phyloP scores from a whole-genome alignment of 768 basidiomycete species.

The Boletus reticulatus region DNA sequence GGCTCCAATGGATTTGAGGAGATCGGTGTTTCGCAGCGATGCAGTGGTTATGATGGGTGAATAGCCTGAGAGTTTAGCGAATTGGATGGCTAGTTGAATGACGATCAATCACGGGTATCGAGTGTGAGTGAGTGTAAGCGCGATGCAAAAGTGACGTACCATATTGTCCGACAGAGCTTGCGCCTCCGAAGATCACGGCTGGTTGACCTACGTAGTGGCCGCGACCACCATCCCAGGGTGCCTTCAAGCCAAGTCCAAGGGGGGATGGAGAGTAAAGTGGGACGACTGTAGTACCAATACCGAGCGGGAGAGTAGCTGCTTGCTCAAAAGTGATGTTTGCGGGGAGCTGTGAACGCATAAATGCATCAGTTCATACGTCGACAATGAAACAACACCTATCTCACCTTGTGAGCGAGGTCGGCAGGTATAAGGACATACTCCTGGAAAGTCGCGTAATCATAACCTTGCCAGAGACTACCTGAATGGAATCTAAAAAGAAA shows the following conservation, averaged over 20 bases:
- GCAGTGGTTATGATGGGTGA: conserved; percentile 41
- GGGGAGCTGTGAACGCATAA: conserved; percentile 30
- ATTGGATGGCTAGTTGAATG: conserved; percentile 30
- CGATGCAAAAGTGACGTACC: conserved; percentile 24
- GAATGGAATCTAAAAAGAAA: conserved; percentile 19
- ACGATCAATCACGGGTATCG: background rate
- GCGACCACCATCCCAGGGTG: conserved; percentile 35
- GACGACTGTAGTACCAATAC: conserved; percentile 29
- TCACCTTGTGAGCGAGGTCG: conserved; percentile 18
- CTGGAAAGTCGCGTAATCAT: conserved; percentile 24
- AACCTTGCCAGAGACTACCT: background rate
- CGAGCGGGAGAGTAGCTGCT: conserved; percentile 38
- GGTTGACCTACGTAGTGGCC: conserved; percentile 32
- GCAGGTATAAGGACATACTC: conserved; percentile 24
- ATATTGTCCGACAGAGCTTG: conserved; percentile 37
- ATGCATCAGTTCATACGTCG: no score
- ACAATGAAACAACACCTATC: background rate
- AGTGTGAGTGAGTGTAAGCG: conserved; percentile 15
- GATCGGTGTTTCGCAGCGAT: conserved; percentile 32
- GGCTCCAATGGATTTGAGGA: conserved; percentile 36
- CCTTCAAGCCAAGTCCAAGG: conserved; percentile 29
- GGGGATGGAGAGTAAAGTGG: conserved; percentile 32
- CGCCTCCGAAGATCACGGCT: conserved; percentile 37
- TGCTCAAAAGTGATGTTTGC: conserved; percentile 35
- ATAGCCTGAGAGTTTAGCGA: conserved; percentile 34